Evolutionary conservation across 1,284 basidiomycete genomes (phyloP), one percentile per base, ranked within the genome.

Genomic region (Cutaneotrichosporon arboriforme): DNA sequence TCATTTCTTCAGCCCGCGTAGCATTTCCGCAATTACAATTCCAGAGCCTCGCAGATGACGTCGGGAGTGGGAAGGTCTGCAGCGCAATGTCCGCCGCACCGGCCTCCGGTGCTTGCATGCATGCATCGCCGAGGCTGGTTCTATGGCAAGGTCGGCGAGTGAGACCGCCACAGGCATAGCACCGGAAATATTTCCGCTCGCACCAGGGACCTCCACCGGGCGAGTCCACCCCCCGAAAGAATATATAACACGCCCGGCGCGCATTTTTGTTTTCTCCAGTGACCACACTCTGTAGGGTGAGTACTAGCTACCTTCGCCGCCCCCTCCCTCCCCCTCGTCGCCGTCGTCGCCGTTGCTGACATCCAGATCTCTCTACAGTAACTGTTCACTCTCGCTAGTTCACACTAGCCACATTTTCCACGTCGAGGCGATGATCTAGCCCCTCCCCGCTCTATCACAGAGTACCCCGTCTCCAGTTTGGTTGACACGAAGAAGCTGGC

Each of bases 331-430:
- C 21, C 7, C 48, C 31, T 37, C 48, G 42, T 46, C 37, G 35
- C 38, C 42, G 34, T 37, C 44, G 8, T 23, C 21, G 23, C 22
- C 49, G 33, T 36, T 21, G 48, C 46, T 51, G 26, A 38, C 55
- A n/a, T 40, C 59, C 67, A 68, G 69, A 73, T 73, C 64, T 73
- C 69, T 72, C 64, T 73, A 72, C 67, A 73, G 69, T 70, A 48
- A 63, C 55, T 61, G 66, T 70, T 60, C 68, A 61, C 68, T 64
- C 68, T 68, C 63, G 68, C 69, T 73, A 72, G 69, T 73, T 69
- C 65, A 73, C 60, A 70, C 69, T 72, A 73, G 71, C 67, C 69
- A 70, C 67, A 69, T 67, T 70, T 70, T 72, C 68, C 69, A 73
- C 66, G 67, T 70, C 71, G 71, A 73, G 71, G 66, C 54, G 71